A percentile compares a stretch with the other conserved stretches of the same genome.
phyloP scores from a whole-genome alignment of 768 basidiomycete species.

The Lactarius quietus region DNA sequence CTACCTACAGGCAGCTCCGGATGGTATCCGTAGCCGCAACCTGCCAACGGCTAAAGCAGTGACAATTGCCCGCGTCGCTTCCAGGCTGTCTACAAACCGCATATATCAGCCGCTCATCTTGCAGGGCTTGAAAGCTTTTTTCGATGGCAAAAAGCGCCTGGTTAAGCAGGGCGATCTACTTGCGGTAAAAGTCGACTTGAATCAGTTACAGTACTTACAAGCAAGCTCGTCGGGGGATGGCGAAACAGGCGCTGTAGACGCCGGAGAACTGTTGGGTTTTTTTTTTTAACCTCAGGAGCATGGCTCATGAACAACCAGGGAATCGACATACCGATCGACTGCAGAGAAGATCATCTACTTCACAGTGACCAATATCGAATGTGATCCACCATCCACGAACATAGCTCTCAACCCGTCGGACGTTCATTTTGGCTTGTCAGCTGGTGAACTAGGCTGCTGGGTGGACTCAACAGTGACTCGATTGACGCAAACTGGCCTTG shows the following conservation, averaged over 20 bases:
- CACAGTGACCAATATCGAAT: conserved; percentile 71
- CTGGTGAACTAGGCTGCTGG: conserved; percentile 81
- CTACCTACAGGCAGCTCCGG: conserved; percentile 50
- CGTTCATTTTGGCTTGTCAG: conserved; percentile 49
- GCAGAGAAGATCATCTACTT: conserved; percentile 65
- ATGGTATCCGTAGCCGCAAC: conserved; percentile 53
- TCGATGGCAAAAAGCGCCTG: conserved; percentile 50
- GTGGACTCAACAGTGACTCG: conserved; percentile 70
- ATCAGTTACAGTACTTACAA: conserved; percentile 32
- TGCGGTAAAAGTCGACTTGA: conserved; percentile 57
- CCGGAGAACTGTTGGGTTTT: conserved; percentile 9
- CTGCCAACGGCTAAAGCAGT: conserved; percentile 67
- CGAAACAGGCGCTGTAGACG: conserved; percentile 5
- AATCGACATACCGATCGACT: conserved; percentile 7
- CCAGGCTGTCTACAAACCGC: conserved; percentile 63
- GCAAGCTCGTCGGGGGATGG: conserved; percentile 3
- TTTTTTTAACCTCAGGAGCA: background rate
- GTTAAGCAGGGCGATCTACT: conserved; percentile 75
- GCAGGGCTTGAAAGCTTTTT: conserved; percentile 58
- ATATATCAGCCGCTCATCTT: conserved; percentile 61
- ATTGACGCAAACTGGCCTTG: conserved; percentile 76
- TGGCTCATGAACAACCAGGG: conserved; percentile 4
- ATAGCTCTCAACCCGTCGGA: conserved; percentile 36
- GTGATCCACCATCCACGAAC: conserved; percentile 47
- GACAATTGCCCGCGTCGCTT: conserved; percentile 77